phyloP scores from a whole-genome alignment of 345 rosid genomes.

The Populus deltoides region DNA sequence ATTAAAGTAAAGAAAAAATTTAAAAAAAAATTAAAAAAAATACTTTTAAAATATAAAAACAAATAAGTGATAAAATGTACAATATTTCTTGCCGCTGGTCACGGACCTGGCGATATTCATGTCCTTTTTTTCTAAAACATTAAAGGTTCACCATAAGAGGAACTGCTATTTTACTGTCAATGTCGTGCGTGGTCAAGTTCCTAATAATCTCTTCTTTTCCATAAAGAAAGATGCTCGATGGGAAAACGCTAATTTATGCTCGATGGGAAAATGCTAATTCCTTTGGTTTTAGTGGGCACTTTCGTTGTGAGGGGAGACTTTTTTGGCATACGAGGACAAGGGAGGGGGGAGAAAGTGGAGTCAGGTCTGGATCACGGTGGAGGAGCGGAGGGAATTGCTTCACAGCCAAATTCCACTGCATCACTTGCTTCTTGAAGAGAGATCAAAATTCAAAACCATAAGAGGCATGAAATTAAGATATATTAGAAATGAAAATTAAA shows the following conservation, averaged over 20 bases:
- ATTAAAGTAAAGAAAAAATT: too few species aligned
- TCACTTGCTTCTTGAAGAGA: background rate
- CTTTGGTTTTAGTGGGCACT: background rate
- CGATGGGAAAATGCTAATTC: background rate
- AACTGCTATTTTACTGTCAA: background rate
- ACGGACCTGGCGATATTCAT: too few species aligned
- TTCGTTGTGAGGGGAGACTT: background rate
- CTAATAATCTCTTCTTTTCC: background rate
- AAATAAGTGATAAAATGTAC: too few species aligned
- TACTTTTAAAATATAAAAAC: rapidly evolving
- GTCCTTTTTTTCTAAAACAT: too few species aligned
- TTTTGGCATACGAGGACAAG: background rate
- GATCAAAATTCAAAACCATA: background rate
- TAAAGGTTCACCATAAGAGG: background rate
- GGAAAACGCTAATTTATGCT: background rate
- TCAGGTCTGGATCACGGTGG: background rate
- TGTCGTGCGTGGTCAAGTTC: background rate
- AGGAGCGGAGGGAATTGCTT: background rate
- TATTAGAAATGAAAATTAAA: background rate
- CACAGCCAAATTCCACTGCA: background rate
- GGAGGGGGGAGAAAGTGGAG: background rate
- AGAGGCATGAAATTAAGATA: too few species aligned
- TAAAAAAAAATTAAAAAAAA: too few species aligned
- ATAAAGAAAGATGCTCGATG: background rate
- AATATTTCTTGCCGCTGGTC: too few species aligned